Evolutionary conservation across 768 basidiomycete species (phyloP).

Genomic region (Tubosaeta sp.): DNA sequence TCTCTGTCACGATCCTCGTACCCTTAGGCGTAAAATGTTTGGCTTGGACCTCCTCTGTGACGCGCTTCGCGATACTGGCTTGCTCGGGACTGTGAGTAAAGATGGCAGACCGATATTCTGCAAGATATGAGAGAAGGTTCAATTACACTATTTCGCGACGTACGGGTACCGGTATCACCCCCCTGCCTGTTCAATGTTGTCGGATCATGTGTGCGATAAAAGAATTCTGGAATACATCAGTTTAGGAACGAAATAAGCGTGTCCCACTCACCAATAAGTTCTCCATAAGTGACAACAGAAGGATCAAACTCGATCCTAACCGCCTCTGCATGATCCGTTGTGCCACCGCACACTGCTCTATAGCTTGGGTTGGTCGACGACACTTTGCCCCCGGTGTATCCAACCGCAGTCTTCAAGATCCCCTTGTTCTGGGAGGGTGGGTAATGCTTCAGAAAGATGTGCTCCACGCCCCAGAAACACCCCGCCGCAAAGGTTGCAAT

Average conservation of each 20-base stretch:
- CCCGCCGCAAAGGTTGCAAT: constrained; percentile 50
- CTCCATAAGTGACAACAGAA: constrained; percentile 66
- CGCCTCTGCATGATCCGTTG: constrained; percentile 87
- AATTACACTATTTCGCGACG: constrained; percentile 24
- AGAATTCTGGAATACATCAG: constrained; percentile 60
- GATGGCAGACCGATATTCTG: constrained; percentile 93
- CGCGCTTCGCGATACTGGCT: constrained; percentile 59
- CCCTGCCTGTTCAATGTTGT: constrained; percentile 82
- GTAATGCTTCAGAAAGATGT: constrained; percentile 79
- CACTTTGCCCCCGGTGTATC: constrained; percentile 72
- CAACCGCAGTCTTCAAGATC: constrained; percentile 69
- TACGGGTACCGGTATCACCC: constrained; percentile 72
- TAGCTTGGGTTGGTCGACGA: constrained; percentile 60
- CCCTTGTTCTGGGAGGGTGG: constrained; percentile 69
- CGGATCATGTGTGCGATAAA: constrained; percentile 92
- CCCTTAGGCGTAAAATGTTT: constrained; percentile 76
- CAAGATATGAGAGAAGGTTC: not conserved
- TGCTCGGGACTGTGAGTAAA: constrained; percentile 79
- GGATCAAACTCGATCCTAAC: constrained; percentile 86
- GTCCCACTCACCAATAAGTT: constrained; percentile 62
- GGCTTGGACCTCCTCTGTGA: constrained; percentile 79
- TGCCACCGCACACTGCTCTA: constrained; percentile 69
- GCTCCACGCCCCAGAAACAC: constrained; percentile 86
- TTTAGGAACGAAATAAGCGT: not conserved
- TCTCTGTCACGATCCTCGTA: constrained; percentile 73